Evolutionary conservation across 257 asterid genomes (phyloP).

Genomic region (Jaltomata sinuosa): DNA sequence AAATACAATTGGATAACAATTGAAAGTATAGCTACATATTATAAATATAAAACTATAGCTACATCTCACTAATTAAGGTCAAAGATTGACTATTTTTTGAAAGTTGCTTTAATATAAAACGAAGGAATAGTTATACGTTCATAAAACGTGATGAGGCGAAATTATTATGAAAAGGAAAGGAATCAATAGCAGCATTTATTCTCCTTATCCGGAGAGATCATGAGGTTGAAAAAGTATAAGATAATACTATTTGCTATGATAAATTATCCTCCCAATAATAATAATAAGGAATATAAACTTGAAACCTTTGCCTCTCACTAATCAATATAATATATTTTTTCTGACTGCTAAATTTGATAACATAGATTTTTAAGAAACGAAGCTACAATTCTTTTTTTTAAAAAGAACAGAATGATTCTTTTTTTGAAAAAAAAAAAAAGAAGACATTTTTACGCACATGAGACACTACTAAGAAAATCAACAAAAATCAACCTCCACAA

Average conservation of each 20-base stretch:
- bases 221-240: not conserved
- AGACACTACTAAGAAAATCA: no score
- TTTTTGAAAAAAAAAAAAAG: not conserved
- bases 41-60: no score
- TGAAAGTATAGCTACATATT: no score
- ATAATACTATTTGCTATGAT: not conserved
- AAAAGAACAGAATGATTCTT: not conserved
- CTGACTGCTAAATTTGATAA: not conserved
- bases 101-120: no score
- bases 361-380: not conserved
- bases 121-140: not conserved
- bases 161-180: not conserved
- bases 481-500: no score
- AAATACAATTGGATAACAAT: no score
- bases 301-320: not conserved
- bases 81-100: no score
- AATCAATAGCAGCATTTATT: not conserved
- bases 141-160: not conserved
- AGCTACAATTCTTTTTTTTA: not conserved
- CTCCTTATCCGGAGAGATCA: not conserved
- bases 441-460: not conserved
- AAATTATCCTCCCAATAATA: not conserved
- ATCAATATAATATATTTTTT: not conserved
- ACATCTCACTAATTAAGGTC: no score
- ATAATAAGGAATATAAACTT: not conserved